A percentile compares a stretch with the other conserved stretches of the same genome.
phyloP scores from a whole-genome alignment of 116 monocot genomes.

The Phalaenopsis hybrid region DNA sequence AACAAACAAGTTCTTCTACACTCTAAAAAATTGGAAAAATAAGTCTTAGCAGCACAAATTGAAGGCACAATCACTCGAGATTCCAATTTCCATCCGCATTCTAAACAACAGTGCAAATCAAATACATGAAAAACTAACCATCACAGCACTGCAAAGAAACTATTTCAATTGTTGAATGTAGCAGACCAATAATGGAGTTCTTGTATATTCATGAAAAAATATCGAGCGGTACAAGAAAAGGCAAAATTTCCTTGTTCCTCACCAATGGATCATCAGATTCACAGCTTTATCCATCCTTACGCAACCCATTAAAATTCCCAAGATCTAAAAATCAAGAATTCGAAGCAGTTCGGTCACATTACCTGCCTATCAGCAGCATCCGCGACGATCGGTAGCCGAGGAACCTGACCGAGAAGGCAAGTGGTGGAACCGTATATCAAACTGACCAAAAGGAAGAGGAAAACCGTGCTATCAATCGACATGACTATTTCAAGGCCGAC shows the following conservation, averaged over 20 bases:
- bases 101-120: background rate
- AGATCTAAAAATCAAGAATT: background rate
- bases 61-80: background rate
- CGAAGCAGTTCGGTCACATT: constrained; percentile 28
- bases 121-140: background rate
- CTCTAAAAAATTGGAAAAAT: background rate
- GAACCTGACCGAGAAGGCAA: constrained; percentile 66
- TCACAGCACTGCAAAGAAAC: too few relatives aligned
- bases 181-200: background rate
- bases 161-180: too few relatives aligned
- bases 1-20: background rate
- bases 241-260: background rate
- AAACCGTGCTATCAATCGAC: constrained; percentile 85
- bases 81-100: background rate
- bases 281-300: background rate
- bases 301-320: background rate
- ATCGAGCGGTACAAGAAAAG: background rate
- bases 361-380: constrained; percentile 92
- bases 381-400: constrained; percentile 79
- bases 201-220: background rate
- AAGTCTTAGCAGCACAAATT: background rate
- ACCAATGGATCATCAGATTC: background rate
- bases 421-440: constrained; percentile 66
- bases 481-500: constrained; percentile 55
- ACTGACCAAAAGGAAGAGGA: constrained; percentile 64